A percentile compares a stretch with the other conserved stretches of the same genome.
Evolutionary conservation across 2,329 filamentous ascomycete genomes (phyloP).

Genomic region (Pseudogymnoascus sp.): DNA sequence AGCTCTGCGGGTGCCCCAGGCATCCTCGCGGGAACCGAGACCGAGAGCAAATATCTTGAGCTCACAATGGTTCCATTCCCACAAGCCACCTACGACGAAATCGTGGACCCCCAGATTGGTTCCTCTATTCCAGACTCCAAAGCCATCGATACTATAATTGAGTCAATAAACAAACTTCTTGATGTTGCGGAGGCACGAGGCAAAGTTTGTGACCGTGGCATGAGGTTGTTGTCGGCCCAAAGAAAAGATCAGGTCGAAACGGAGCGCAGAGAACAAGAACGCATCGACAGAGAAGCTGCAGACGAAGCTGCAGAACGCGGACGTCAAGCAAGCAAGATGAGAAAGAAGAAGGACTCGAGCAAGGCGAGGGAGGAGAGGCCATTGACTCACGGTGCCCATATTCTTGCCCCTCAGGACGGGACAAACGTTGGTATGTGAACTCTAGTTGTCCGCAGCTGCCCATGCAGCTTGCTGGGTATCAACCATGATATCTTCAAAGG

Average conservation of each 20-base stretch:
- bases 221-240: slow-evolving; percentile 60
- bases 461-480: neutral
- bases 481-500: neutral
- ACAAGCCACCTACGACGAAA: slow-evolving; percentile 58
- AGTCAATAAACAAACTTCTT: slow-evolving; percentile 54
- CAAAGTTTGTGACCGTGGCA: slow-evolving; percentile 61
- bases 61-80: slow-evolving; percentile 52
- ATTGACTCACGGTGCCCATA: slow-evolving; percentile 54
- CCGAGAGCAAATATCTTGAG: slow-evolving; percentile 57
- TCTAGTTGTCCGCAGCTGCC: neutral
- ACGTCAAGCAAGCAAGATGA: slow-evolving; percentile 56
- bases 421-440: slow-evolving; percentile 44
- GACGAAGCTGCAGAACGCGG: slow-evolving; percentile 39
- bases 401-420: slow-evolving; percentile 56
- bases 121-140: slow-evolving; percentile 55
- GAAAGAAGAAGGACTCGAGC: slow-evolving; percentile 69
- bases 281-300: slow-evolving; percentile 35
- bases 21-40: slow-evolving; percentile 44
- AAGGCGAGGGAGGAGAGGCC: slow-evolving; percentile 50
- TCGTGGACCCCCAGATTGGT: slow-evolving; percentile 55
- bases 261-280: slow-evolving; percentile 40
- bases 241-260: slow-evolving; percentile 50
- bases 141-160: slow-evolving; percentile 55
- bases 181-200: slow-evolving; percentile 61
- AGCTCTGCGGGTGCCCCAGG: slow-evolving; percentile 31